Evolutionary conservation across 2,329 filamentous ascomycete species (phyloP), one percentile per base, ranked within the genome.

Genomic region (Ramularia collo-cygni): DNA sequence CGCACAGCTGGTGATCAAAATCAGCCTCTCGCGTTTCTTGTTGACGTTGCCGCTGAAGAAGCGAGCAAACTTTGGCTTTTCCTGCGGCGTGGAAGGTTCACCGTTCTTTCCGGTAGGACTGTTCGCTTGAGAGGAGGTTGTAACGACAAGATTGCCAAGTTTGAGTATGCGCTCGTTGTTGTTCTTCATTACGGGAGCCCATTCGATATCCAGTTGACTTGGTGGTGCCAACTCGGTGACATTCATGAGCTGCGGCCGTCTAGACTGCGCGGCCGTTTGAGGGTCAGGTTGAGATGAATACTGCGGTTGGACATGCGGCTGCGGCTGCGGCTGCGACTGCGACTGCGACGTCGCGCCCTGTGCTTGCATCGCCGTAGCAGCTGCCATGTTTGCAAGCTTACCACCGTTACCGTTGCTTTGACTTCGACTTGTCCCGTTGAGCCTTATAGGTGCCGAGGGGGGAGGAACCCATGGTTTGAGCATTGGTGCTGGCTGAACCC

Each of bases 141-240:
- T 73, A 6, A 98, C 89, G 63, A 88, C 77, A 48, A 95, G 68
- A 56, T 98, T 95, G 2, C 92, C 92, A 15, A 98, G 71, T 62
- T 94, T 95, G 47, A 98, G 64, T 52, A 98, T 98, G 26, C 92
- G 79, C 64, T 98, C 92, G 57, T 96, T 95, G 44, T 79, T 82
- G 56, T 82, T 81, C 8, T 85, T 95, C 40, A 98, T 70, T 4
- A 98, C 89, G 1, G 92, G 92, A 1, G 90, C 95, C 92, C 92
- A 98, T 64, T 98, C 92, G 42, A 98, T 94, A 58, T 98, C 92
- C 17, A 98, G 71, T 62, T 96, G 92, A 36, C 85, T 95, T 1
- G 92, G 92, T n/a, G 92, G 90, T 12, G 92, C 88, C 8, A 98
- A 73, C 62, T 98, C 92, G 1, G 92, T 96, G 45, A 98, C 93